Evolutionary conservation across 176 grass and related monocot species (phyloP).

Genomic region (Musa beccarii): DNA sequence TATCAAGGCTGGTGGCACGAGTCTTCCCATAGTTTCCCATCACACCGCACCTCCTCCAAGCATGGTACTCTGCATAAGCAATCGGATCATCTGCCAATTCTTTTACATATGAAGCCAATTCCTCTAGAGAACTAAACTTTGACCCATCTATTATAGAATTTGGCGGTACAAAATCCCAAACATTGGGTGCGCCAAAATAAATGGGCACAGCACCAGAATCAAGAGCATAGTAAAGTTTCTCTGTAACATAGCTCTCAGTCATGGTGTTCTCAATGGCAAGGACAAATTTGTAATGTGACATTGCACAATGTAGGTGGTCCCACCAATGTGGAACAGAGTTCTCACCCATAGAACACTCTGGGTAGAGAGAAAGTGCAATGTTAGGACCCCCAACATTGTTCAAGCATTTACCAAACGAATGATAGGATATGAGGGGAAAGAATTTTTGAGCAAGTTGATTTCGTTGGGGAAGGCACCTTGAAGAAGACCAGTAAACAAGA

Average conservation of each 20-base stretch:
- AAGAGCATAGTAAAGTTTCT: slow-evolving; percentile 56
- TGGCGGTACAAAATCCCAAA: slow-evolving; percentile 42
- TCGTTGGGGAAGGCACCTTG: slow-evolving; percentile 34
- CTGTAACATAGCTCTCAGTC: slow-evolving; percentile 41
- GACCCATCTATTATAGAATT: slow-evolving; percentile 44
- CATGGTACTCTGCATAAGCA: slow-evolving; percentile 58
- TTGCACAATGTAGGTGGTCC: slow-evolving; percentile 54
- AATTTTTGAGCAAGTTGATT: slow-evolving; percentile 29
- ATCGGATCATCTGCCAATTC: slow-evolving; percentile 38
- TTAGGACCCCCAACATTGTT: slow-evolving; percentile 50
- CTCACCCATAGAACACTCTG: slow-evolving; percentile 29
- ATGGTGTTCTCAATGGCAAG: slow-evolving; percentile 51
- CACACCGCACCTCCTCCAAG: slow-evolving; percentile 50
- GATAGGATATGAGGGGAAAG: slow-evolving; percentile 26
- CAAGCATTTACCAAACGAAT: slow-evolving; percentile 42
- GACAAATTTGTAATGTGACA: slow-evolving; percentile 66
- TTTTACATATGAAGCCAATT: slow-evolving; percentile 39
- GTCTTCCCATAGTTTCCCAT: slow-evolving; percentile 39
- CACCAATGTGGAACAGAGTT: slow-evolving; percentile 36
- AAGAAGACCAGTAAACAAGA: slow-evolving; percentile 57
- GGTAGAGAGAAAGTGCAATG: slow-evolving; percentile 29
- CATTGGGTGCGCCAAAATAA: slow-evolving; percentile 41
- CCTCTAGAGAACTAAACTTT: slow-evolving; percentile 30
- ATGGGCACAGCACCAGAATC: slow-evolving; percentile 45
- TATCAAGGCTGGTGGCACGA: slow-evolving; percentile 36